phyloP scores from a whole-genome alignment of 805 yeast species.

The Scheffersomyces ergatensis region DNA sequence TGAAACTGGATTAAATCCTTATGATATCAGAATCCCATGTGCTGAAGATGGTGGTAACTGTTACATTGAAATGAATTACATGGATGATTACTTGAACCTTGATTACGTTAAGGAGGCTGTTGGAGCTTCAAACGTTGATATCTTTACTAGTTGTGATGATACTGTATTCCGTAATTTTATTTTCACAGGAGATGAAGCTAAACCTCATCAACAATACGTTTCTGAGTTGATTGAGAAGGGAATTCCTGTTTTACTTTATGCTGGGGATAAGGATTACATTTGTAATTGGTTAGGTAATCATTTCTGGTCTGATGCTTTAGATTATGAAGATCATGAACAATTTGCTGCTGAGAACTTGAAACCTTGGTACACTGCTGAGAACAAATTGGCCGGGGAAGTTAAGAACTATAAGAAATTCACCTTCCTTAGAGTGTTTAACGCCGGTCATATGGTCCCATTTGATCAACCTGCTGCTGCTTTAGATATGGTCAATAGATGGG shows the following conservation, averaged over 20 bases:
- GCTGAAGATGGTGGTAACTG: slow-evolving; percentile 49
- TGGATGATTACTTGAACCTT: slow-evolving; percentile 52
- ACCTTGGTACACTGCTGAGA: slow-evolving; percentile 34
- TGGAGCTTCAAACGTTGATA: slow-evolving; percentile 53
- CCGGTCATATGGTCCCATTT: slow-evolving; percentile 95
- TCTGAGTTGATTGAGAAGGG: slow-evolving; percentile 37
- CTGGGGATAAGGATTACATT: slow-evolving; percentile 46
- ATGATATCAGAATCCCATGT: slow-evolving; percentile 59
- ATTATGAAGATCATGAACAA: slow-evolving; percentile 18
- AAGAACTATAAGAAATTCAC: slow-evolving; percentile 73
- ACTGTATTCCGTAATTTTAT: slow-evolving; percentile 48
- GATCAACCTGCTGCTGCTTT: slow-evolving; percentile 79
- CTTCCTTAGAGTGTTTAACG: slow-evolving; percentile 80
- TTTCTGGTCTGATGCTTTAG: slow-evolving; percentile 36
- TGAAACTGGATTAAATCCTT: slow-evolving; percentile 59
- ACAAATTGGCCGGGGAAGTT: slow-evolving; percentile 63
- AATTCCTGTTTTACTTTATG: slow-evolving; percentile 40
- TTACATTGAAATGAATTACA: slow-evolving; percentile 48
- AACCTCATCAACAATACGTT: slow-evolving; percentile 68
- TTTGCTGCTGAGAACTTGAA: slow-evolving; percentile 21
- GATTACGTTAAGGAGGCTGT: slow-evolving; percentile 52
- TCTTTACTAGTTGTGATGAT: slow-evolving; percentile 46
- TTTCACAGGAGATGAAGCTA: slow-evolving; percentile 64
- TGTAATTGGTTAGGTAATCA: slow-evolving; percentile 47
- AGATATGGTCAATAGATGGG: slow-evolving; percentile 86